phyloP scores from a whole-genome alignment of 2,329 filamentous ascomycete species.

The Penicillium frequentans region DNA sequence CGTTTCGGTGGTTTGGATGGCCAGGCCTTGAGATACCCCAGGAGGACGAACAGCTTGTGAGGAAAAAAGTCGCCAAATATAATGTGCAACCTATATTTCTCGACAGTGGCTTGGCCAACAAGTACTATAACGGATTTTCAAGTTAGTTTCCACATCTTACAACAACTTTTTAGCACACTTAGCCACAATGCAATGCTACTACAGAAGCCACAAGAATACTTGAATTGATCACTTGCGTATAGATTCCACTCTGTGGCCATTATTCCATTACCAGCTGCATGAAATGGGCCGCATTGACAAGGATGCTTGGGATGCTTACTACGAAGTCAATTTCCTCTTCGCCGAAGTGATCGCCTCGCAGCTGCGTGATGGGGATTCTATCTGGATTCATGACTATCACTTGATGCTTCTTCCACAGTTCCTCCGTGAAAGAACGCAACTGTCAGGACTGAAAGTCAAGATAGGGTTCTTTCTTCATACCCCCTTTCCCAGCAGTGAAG shows the following conservation, averaged over 20 bases:
- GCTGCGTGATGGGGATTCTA: conserved; percentile 79
- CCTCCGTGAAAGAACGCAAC: conserved; percentile 72
- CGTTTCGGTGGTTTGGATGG: conserved; percentile 2
- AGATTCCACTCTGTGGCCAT: conserved; percentile 1
- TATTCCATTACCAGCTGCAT: conserved; percentile 13
- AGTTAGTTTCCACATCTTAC: conserved; percentile 1
- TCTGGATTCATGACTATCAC: conserved; percentile 98
- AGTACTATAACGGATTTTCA: conserved; percentile 6
- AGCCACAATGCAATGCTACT: not conserved
- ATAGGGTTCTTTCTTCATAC: conserved; percentile 97
- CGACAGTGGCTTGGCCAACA: conserved; percentile 1
- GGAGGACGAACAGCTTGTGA: not conserved
- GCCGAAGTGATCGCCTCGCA: conserved; percentile 79
- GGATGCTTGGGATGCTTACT: conserved; percentile 72
- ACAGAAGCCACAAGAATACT: not conserved
- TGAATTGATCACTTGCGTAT: not conserved
- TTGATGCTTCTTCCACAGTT: conserved; percentile 91
- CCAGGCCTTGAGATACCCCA: not conserved
- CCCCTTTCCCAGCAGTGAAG: conserved; percentile 88
- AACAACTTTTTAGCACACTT: not conserved
- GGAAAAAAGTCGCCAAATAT: not conserved
- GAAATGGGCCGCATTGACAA: conserved; percentile 7
- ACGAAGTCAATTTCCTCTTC: conserved; percentile 84
- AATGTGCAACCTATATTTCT: not conserved
- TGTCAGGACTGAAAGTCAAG: conserved; percentile 75